Conservation (phyloP, 2,329 filamentous ascomycete species). For the Microsporum canis region DNA sequence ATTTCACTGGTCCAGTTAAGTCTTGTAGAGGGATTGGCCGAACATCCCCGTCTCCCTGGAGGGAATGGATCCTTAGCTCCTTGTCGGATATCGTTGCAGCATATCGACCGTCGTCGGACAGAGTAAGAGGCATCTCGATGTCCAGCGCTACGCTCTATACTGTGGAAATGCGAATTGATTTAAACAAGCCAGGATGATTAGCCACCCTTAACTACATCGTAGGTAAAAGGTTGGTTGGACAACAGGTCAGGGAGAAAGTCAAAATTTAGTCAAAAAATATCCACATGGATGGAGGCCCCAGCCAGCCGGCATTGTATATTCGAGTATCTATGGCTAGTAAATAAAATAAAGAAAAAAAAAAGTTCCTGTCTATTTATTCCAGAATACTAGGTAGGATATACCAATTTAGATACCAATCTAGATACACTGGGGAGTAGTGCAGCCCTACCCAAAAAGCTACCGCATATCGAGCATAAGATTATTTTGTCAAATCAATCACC, state of each 20-base stretch:
- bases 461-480: background rate
- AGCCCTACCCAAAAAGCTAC: background rate
- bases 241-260: background rate
- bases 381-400: background rate
- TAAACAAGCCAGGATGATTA: too few relatives aligned
- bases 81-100: conserved; percentile 2
- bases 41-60: conserved; percentile 4
- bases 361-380: too few relatives aligned
- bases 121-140: conserved; percentile 1
- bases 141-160: background rate
- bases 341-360: background rate
- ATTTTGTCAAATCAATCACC: background rate
- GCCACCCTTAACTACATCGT: too few relatives aligned
- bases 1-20: conserved; percentile 5
- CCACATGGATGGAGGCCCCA: too few relatives aligned
- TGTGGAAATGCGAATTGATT: too few relatives aligned
- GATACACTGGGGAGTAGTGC: background rate
- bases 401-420: background rate
- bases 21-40: conserved; percentile 7
- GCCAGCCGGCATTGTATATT: too few relatives aligned
- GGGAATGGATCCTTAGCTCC: background rate
- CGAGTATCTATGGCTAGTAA: background rate
- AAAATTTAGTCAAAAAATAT: background rate
- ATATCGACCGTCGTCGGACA: conserved; percentile 8
- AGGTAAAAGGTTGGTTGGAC: too few relatives aligned